phyloP scores from a whole-genome alignment of 2,329 filamentous ascomycete genomes.

The Lasiodiplodia citricola region DNA sequence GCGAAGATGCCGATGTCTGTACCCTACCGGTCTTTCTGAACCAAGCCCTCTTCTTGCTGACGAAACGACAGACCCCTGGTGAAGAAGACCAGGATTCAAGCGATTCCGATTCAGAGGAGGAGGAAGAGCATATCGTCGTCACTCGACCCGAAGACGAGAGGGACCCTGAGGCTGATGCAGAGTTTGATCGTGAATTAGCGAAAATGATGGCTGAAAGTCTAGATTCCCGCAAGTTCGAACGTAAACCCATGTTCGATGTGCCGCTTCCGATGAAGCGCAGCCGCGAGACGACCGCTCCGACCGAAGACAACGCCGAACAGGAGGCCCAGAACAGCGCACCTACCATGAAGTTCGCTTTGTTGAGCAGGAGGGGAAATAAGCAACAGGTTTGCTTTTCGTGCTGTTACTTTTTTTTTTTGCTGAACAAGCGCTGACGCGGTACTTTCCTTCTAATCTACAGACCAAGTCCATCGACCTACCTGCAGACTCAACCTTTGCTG shows the following conservation, averaged over 20 bases:
- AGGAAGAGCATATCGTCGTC: slow-evolving; percentile 87
- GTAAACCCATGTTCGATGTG: slow-evolving; percentile 94
- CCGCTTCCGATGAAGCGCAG: slow-evolving; percentile 84
- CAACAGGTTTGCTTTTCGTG: slow-evolving; percentile 74
- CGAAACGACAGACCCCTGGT: slow-evolving; percentile 41
- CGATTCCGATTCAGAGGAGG: slow-evolving; percentile 61
- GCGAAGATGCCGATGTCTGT: slow-evolving; percentile 63
- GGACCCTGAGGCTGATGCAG: slow-evolving; percentile 92
- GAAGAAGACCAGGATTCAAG: slow-evolving; percentile 48
- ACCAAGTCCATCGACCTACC: slow-evolving; percentile 89
- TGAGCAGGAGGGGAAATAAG: slow-evolving; percentile 95
- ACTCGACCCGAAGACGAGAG: slow-evolving; percentile 87
- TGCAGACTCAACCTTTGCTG: slow-evolving; percentile 89
- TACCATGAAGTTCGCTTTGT: slow-evolving; percentile 95
- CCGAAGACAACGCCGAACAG: slow-evolving; percentile 49
- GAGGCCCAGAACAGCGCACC: slow-evolving; percentile 40
- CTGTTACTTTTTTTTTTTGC: slow-evolving; percentile 12
- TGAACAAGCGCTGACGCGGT: slow-evolving; percentile 24
- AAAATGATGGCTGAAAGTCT: slow-evolving; percentile 98
- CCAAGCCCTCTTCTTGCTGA: slow-evolving; percentile 46
- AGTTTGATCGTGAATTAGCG: slow-evolving; percentile 96
- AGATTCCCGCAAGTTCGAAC: slow-evolving; percentile 94
- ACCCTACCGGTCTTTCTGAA: slow-evolving; percentile 19
- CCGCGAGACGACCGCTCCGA: slow-evolving; percentile 60
- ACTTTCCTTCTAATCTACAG: slow-evolving; percentile 50